phyloP scores from a whole-genome alignment of 2,329 filamentous ascomycete species.

The Phialophora expanda region DNA sequence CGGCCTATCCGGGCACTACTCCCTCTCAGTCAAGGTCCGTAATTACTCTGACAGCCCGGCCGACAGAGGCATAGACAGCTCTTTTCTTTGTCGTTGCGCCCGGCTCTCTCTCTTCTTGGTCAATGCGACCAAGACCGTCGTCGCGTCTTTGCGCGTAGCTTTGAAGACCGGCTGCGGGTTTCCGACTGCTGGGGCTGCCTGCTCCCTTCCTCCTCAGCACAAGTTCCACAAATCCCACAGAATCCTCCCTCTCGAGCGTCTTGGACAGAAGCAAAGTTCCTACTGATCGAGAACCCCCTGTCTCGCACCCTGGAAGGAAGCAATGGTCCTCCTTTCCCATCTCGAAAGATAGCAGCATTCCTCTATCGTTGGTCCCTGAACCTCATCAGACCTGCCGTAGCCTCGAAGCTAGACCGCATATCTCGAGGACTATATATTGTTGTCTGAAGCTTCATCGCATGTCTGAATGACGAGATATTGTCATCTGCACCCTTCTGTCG shows the following conservation, averaged over 20 bases:
- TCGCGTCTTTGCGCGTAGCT: not conserved
- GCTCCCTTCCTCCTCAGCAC: too few relatives aligned
- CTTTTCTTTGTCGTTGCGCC: not conserved
- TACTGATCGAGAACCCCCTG: not conserved
- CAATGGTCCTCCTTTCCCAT: not conserved
- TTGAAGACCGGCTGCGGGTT: not conserved
- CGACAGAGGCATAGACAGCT: not conserved
- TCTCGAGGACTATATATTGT: too few relatives aligned
- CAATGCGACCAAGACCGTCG: not conserved
- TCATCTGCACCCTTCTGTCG: not conserved
- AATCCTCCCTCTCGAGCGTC: not conserved
- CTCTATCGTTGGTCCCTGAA: not conserved
- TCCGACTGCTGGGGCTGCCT: not conserved
- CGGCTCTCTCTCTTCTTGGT: too few relatives aligned
- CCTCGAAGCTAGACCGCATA: not conserved
- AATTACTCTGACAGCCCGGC: not conserved
- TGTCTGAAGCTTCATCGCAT: not conserved
- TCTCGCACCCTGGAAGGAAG: not conserved
- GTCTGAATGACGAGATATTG: not conserved
- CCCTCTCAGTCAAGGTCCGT: not conserved
- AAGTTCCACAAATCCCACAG: not conserved
- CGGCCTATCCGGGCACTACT: not conserved
- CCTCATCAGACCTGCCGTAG: not conserved
- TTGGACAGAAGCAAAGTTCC: not conserved
- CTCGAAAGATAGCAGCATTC: not conserved